Percentiles rank a stretch among this genome's conserved stretches.
Conservation (phyloP, 208 protist species). For the Acanthamoeba royreba region DNA sequence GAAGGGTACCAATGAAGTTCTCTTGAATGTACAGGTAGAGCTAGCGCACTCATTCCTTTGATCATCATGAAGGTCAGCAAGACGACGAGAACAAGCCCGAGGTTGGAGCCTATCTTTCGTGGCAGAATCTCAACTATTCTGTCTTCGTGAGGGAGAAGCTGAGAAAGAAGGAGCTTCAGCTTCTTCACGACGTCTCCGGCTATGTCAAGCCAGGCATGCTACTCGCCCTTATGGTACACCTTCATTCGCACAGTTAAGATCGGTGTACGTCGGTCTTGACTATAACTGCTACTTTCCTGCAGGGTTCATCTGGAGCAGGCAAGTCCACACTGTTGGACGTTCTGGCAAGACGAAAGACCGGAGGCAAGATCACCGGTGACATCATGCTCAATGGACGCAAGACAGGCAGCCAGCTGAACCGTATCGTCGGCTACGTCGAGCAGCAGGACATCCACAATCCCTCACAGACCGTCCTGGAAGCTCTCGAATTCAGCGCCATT, state of each 20-base stretch:
- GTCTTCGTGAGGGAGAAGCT: not conserved
- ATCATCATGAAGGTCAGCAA: too few species aligned
- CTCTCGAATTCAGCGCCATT: constrained; percentile 59
- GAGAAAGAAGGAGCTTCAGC: not conserved
- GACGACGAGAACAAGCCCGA: not conserved
- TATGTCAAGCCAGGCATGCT: not conserved
- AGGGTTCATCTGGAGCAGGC: constrained; percentile 46
- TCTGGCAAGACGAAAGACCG: constrained; percentile 20
- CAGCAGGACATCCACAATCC: constrained; percentile 63
- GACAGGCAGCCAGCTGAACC: not conserved
- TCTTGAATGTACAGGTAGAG: too few species aligned
- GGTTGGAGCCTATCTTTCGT: not conserved
- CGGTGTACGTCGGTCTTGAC: too few species aligned
- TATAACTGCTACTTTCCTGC: too few species aligned
- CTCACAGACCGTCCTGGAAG: constrained; percentile 62
- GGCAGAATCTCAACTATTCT: not conserved
- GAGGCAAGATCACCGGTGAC: not conserved
- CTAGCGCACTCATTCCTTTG: too few species aligned
- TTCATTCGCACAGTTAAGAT: too few species aligned
- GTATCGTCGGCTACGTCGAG: constrained; percentile 49
- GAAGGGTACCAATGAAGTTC: too few species aligned
- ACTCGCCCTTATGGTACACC: not conserved
- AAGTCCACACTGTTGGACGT: constrained; percentile 54
- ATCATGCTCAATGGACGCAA: not conserved
- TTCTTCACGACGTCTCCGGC: not conserved